Evolutionary conservation across 129 eudicot genomes (phyloP), one percentile per base, ranked within the genome.

Genomic region (Centella asiatica): DNA sequence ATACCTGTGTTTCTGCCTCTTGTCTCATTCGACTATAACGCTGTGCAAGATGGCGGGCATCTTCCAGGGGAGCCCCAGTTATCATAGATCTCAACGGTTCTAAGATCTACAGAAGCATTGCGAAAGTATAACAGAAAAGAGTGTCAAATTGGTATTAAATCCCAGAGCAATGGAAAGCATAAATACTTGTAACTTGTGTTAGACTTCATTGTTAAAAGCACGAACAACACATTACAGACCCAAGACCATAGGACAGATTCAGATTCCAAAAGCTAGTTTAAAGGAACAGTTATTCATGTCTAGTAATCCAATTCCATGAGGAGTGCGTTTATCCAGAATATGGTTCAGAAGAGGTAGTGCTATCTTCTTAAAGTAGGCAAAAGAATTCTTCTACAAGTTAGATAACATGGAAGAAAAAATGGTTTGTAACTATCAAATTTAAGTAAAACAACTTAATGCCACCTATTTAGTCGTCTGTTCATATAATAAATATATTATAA

Each of bases 21-120:
- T 88, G 99, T 74, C 99, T 85, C 99, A 93, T 82, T 69, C 82
- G 79, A 77, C 96, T 93, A 66, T 93, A 93, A 26, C 96, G 84
- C 63, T 93, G 96, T 60, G 95, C 99, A 74, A 93, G 96, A 81
- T 93, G 99, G 9, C 96, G 92, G n/a, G 99, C 99, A 74, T 93
- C 99, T 73, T 93, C 99, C 63, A 93, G 67, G 27, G 99, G 99
- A 63, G 96, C 82, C 57, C 99, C 96, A 31, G 28, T 42, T 64
- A 78, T 76, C 95, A 93, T 93, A 62, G 94, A 85, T 64, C 95
- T 82, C 77, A 93, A 76, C 14, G 99, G 99, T 82, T 93, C 99
- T 67, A 93, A 52, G 13, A 93, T 78, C 99, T 93, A 74, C 34
- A 63, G 39, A 17, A 20, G 4, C 4, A 37, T 37, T 33, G 6